Conservation (phyloP, 257 asterid genomes). For the Henckelia pumila region DNA sequence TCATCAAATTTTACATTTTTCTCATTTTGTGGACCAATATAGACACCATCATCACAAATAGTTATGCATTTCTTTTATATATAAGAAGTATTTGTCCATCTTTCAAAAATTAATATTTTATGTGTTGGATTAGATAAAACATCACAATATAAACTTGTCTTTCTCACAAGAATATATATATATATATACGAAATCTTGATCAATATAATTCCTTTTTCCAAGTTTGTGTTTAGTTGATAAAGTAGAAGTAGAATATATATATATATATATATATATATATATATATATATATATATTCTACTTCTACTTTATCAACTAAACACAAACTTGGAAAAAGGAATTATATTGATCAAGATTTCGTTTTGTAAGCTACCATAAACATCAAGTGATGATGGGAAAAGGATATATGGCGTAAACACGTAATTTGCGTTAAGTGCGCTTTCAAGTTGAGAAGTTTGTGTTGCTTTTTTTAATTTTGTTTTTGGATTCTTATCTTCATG, state of each 20-base stretch:
- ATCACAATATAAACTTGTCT: no score
- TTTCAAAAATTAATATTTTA: no score
- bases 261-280: no score
- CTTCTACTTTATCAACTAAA: constrained; percentile 29
- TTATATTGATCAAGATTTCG: constrained; percentile 25
- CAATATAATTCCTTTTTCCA: constrained; percentile 13
- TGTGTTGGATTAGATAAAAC: no score
- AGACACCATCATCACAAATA: neutral
- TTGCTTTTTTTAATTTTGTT: neutral
- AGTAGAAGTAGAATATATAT: constrained; percentile 20
- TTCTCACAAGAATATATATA: no score
- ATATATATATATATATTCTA: no score
- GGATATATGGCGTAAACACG: no score
- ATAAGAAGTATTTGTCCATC: no score
- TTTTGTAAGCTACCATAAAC: constrained; percentile 8
- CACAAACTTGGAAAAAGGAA: constrained; percentile 1
- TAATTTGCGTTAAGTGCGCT: constrained; percentile 6
- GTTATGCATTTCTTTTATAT: neutral
- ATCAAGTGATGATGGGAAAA: neutral
- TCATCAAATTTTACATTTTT: constrained; percentile 13
- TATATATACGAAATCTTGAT: constrained; percentile 22
- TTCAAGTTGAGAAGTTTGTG: neutral
- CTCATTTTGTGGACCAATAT: constrained; percentile 15
- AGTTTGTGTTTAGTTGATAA: constrained; percentile 22
- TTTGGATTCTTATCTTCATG: constrained; percentile 32